A percentile compares a stretch with the other conserved stretches of the same genome.
Evolutionary conservation across 352 stramenopile genomes (phyloP).

Genomic region (Phytophthora hybrid): DNA sequence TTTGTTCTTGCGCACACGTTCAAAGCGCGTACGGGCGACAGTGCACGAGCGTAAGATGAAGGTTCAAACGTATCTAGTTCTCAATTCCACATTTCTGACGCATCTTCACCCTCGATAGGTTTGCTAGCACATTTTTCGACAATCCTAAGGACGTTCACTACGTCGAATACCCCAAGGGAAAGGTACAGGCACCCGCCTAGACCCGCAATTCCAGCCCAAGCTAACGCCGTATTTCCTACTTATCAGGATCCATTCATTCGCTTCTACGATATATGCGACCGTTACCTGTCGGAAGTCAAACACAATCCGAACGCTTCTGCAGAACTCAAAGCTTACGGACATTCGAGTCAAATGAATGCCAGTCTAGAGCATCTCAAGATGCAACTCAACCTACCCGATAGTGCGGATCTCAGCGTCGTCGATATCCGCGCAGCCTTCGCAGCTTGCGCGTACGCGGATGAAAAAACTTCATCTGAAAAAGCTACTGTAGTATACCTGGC

Average conservation of each 20-base stretch:
- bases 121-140: constrained; percentile 64
- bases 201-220: background rate
- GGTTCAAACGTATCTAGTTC: background rate
- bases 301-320: constrained; percentile 54
- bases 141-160: constrained; percentile 62
- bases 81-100: background rate
- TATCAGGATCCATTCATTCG: constrained; percentile 61
- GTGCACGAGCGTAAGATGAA: constrained; percentile 59
- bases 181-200: constrained; percentile 35
- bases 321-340: constrained; percentile 52
- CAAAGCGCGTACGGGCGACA: constrained; percentile 64
- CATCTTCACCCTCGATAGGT: constrained; percentile 40
- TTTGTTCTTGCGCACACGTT: constrained; percentile 72
- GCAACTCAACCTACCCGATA: constrained; percentile 50
- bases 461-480: background rate
- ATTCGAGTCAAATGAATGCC: constrained; percentile 43
- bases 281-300: constrained; percentile 66
- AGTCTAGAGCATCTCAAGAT: constrained; percentile 38
- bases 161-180: constrained; percentile 55
- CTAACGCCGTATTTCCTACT: background rate
- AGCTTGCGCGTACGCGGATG: constrained; percentile 62
- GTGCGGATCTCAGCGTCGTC: constrained; percentile 35
- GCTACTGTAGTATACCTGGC: background rate
- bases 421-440: constrained; percentile 66
- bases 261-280: constrained; percentile 76